Evolutionary conservation across 495 filamentous ascomycete genomes (phyloP).

Genomic region (Usnea hakonensis): DNA sequence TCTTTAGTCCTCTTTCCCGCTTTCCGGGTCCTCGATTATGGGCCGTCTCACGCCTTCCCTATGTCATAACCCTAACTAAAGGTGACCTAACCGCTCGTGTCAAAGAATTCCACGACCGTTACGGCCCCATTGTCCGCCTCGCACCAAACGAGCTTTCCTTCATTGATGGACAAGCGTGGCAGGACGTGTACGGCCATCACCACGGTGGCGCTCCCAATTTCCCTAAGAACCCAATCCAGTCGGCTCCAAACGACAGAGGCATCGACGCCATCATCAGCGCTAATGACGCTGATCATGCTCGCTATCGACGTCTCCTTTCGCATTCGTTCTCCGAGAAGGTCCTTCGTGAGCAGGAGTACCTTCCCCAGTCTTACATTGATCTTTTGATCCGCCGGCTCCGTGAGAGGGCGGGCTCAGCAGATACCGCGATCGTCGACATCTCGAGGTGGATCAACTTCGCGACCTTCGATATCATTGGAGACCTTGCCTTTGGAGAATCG

Average conservation of each 20-base stretch:
- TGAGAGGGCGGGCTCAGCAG: not conserved
- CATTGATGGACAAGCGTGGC: slow-evolving; percentile 25
- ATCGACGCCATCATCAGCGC: slow-evolving; percentile 12
- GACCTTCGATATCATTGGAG: slow-evolving; percentile 53
- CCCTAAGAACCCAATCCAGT: not conserved
- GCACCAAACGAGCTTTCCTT: slow-evolving; percentile 32
- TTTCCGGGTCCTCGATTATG: slow-evolving; percentile 16
- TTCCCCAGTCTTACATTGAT: slow-evolving; percentile 36
- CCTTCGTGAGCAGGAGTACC: slow-evolving; percentile 39
- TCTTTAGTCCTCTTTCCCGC: not conserved
- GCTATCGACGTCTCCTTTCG: slow-evolving; percentile 37
- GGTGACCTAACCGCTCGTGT: slow-evolving; percentile 18
- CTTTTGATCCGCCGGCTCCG: slow-evolving; percentile 21
- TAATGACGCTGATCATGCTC: slow-evolving; percentile 30
- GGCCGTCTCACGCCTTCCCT: slow-evolving; percentile 5
- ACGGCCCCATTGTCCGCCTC: slow-evolving; percentile 36
- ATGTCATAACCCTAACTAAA: not conserved
- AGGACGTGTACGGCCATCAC: slow-evolving; percentile 30
- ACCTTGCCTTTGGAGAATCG: slow-evolving; percentile 47
- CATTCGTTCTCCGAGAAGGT: slow-evolving; percentile 41
- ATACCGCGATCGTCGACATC: slow-evolving; percentile 20
- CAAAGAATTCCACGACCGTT: slow-evolving; percentile 39
- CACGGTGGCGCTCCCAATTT: not conserved
- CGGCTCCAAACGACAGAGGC: not conserved
- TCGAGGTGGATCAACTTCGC: slow-evolving; percentile 42